Conservation (phyloP, 768 basidiomycete genomes). For the Mycena epipterygia region DNA sequence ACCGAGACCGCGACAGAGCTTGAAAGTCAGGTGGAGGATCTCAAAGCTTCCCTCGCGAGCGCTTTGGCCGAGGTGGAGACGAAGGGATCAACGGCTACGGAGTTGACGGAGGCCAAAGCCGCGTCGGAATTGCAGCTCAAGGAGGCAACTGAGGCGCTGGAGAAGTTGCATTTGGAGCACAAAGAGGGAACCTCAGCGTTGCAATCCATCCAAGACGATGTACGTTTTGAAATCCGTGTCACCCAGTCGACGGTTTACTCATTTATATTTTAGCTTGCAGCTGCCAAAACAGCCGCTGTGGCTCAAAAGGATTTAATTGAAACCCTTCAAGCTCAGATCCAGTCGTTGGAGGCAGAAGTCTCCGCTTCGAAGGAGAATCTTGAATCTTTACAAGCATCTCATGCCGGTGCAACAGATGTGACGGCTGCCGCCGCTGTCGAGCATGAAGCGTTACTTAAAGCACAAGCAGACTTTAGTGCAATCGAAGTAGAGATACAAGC, state of each 20-base stretch:
- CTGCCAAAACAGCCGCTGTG: constrained; percentile 54
- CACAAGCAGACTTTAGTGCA: constrained; percentile 71
- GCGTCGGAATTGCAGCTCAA: constrained; percentile 63
- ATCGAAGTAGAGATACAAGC: constrained; percentile 65
- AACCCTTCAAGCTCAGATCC: constrained; percentile 64
- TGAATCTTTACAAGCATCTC: constrained; percentile 61
- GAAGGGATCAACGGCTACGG: constrained; percentile 58
- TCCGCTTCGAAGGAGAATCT: constrained; percentile 65
- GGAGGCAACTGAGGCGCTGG: constrained; percentile 57
- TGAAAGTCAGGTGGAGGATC: constrained; percentile 63
- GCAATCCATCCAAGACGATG: constrained; percentile 63
- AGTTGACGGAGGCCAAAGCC: constrained; percentile 64
- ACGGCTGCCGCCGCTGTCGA: constrained; percentile 70
- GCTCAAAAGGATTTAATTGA: constrained; percentile 63
- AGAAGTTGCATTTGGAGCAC: constrained; percentile 49
- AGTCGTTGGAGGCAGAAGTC: constrained; percentile 65
- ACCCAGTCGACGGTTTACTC: constrained; percentile 6
- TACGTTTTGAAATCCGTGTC: constrained; percentile 45
- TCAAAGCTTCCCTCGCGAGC: constrained; percentile 64
- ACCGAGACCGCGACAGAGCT: constrained; percentile 63
- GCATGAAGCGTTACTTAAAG: constrained; percentile 73
- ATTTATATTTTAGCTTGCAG: constrained; percentile 60
- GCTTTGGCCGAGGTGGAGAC: constrained; percentile 62
- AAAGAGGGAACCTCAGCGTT: constrained; percentile 53
- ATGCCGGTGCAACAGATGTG: constrained; percentile 57